Evolutionary conservation across 75 land plant genomes (phyloP), one percentile per base, ranked within the genome.

Genomic region (Sequoiadendron giganteum): DNA sequence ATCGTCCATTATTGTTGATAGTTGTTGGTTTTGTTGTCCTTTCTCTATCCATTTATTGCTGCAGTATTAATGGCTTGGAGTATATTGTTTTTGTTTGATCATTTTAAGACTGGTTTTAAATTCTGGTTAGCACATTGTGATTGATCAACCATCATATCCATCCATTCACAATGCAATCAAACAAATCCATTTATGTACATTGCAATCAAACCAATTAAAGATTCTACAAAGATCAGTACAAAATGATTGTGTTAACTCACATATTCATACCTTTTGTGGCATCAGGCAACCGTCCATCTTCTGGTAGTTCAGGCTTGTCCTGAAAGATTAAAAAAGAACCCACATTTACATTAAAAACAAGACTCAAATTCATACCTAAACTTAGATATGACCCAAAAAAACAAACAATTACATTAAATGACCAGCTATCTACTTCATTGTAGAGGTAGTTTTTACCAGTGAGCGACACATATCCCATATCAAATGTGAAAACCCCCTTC

Each of bases 211-310:
- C 15, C 56, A 48, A 1, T n/a, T 21, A 36, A n/a, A n/a, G 48
- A 84, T 25, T 13, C 13, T 48, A 2, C 36, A 8, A 43, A 48
- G 55, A 11, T 38, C 52, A 49, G 52, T 49, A 9, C 52, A 49
- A 49, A 49, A 8, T 10, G 52, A 4, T 61, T 56, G 5, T 25
- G 1, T 5, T 61, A 61, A 21, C 1, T 21, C 7, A 61, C 25
- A 7, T 39, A 21, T 43, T 18, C 47, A 61, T 86, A 97, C 99
- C 99, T 86, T 94, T 90, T 0, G 89, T 95, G 30, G 99, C 99
- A 93, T 95, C 94, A 79, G 99, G 99, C 80, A 98, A 89, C 16
- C 99, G 95, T 28, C 99, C 99, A 89, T 98, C 99, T 40, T 89
- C 94, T 19, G 96, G 96, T 49, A 93, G 87, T 28, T 95, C 95